Evolutionary conservation across 441 rosid species (phyloP), one percentile per base, ranked within the genome.

Genomic region (Erodium texanum): DNA sequence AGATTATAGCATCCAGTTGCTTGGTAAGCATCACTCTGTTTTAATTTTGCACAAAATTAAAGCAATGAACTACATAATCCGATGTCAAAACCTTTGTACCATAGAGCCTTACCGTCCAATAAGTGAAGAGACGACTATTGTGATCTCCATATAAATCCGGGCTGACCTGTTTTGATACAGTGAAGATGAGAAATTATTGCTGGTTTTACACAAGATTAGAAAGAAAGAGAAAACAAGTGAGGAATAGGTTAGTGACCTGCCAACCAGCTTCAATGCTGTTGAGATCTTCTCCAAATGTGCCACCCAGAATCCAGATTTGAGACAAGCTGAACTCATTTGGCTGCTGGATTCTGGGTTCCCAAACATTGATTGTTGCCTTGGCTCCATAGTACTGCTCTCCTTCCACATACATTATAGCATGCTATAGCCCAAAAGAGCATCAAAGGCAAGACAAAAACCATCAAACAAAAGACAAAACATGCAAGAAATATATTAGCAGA

Each of bases 251-350:
- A 45, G 54, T 45, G 10, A 93, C 99, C 95, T 93, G 99, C 99
- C 97, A 93, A 71, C 99, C 99, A 74, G 99, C 99, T 87, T 93
- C 99, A 56, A 93, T 93, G 73, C 97, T 93, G 77, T 91, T 93
- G 73, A 93, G 97, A 88, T 93, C 97, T 83, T 93, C 88, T 75
- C 97, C 99, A 18, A 93, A 93, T 14, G 97, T 87, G 77, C 99
- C 97, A 77, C 99, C 97, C 63, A 93, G 76, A 70, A 93, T 83
- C 99, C 99, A 93, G 3, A 93, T 78, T 87, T 93, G 99, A 64
- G 99, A 93, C 78, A 93, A 81, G 79, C 99, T 93, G 77, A 93
- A 93, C 82, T 93, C 99, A 75, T 93, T 93, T 67, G 89, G 73
- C 78, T 85, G 99, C 71, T 93, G 90, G 69, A 93, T 91, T 82